Evolutionary conservation across 371 early-diverging fungal genomes (phyloP).

Genomic region (Mucor velutinosus): DNA sequence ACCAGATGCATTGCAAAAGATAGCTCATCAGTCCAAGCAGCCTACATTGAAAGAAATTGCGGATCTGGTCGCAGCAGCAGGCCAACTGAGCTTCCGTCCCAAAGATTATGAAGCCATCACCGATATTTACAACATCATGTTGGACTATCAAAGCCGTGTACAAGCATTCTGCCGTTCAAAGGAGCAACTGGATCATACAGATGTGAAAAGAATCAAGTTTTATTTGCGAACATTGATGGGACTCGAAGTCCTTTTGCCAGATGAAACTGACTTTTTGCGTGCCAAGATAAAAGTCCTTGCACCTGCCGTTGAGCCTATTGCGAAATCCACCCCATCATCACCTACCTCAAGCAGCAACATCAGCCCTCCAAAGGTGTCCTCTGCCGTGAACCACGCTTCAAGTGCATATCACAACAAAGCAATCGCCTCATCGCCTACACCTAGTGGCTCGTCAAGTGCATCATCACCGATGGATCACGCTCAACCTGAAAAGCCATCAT

Average conservation of each 20-base stretch:
- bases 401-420: background rate
- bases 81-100: conserved; percentile 55
- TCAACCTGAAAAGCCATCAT: background rate
- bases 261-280: conserved; percentile 48
- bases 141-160: conserved; percentile 33
- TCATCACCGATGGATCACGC: background rate
- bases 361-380: background rate
- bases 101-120: conserved; percentile 56
- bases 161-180: conserved; percentile 46
- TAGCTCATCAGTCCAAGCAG: conserved; percentile 24
- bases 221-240: conserved; percentile 64
- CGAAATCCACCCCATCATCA: background rate
- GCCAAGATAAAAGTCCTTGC: conserved; percentile 44
- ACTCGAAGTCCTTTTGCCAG: conserved; percentile 50
- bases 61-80: conserved; percentile 44
- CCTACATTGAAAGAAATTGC: conserved; percentile 54
- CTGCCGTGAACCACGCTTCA: background rate
- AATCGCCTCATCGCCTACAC: background rate
- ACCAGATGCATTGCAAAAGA: background rate
- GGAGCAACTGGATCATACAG: conserved; percentile 34
- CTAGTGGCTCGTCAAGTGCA: background rate
- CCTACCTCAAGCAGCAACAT: background rate
- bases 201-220: conserved; percentile 42
- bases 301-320: conserved; percentile 9
- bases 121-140: conserved; percentile 44